Base-by-base conservation (phyloP, 495 filamentous ascomycete genomes). In the Penicillium simplicissimum region DNA sequence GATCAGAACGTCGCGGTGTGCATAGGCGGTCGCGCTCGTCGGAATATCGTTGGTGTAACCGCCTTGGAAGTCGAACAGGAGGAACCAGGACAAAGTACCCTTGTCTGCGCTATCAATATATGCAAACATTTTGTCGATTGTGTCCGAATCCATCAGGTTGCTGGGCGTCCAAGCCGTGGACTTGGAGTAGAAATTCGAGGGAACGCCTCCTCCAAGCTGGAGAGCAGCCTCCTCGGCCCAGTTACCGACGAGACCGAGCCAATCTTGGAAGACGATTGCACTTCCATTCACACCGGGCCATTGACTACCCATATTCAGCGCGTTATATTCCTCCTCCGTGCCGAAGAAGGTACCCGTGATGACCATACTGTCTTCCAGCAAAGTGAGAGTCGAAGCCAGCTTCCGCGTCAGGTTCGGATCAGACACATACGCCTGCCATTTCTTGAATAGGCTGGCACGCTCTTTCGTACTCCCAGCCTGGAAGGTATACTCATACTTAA, bases 251-350 rank as follows among this genome's bases (percentile, higher is more conserved):
- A 81, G 71, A 10, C 73, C 82, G 23, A 85, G 75, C 82, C 83
- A 87, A 68, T 82, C 79, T 43, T 82, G 74, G 33, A 85, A 55
- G 8, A 79, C 76, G 2, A 91, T 77, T 31, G 87, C 89, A 13
- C 87, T 78, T 37, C 83, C 74, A 0, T 84, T 86, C 49, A 84
- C 79, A 15, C 82, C 72, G 59, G 81, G 86, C 34, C 91, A 72
- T 52, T 65, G 78, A 23, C 77, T 61, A 1, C 83, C 83, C 9
- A 92, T 71, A 65, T 88, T 81, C 7, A 66, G 56, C 3, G 40
- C 55, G 8, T 78, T 66, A 62, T 71, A 83, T 34, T 80, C 80
- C 0, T 63, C 64, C 42, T 71, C 55, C 15, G 71, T 65, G n/a
- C 79, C 79, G 57, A 79, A 80, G 62, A 67, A 82, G 0, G 70